Percentiles rank a stretch among this genome's conserved stretches.
Conservation (phyloP, 305 asterid genomes). For the Striga hermonthica region DNA sequence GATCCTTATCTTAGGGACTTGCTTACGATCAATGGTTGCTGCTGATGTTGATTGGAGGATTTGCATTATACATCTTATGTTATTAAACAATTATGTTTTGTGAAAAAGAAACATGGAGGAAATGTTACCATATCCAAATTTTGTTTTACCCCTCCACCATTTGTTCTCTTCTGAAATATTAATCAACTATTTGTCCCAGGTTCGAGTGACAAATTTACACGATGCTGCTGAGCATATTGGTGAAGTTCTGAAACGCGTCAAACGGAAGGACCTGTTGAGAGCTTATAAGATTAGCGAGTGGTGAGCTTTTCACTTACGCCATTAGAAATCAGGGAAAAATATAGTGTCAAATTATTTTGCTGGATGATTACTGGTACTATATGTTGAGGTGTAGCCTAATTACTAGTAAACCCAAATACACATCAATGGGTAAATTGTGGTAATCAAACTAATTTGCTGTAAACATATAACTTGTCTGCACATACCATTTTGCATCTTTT, state of each 20-base stretch:
- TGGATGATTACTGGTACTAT: too few relatives aligned
- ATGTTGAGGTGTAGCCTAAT: too few relatives aligned
- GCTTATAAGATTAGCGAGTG: conserved; percentile 80
- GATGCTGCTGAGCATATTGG: conserved; percentile 97
- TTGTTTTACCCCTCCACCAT: neutral
- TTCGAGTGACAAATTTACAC: conserved; percentile 80
- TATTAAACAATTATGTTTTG: neutral
- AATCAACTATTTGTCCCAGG: conserved; percentile 43
- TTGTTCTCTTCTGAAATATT: too few relatives aligned
- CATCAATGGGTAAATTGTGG: too few relatives aligned
- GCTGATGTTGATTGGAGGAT: conserved; percentile 1
- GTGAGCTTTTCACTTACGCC: conserved; percentile 34
- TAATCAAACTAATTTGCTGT: too few relatives aligned
- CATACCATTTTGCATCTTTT: neutral
- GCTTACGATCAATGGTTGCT: neutral
- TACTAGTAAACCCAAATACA: neutral
- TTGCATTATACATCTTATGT: neutral
- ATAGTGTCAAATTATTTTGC: neutral
- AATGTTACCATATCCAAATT: neutral
- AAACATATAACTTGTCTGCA: too few relatives aligned
- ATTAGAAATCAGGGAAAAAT: conserved; percentile 5
- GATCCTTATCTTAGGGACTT: too few relatives aligned
- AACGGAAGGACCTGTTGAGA: conserved; percentile 75
- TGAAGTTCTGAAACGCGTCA: conserved; percentile 84
- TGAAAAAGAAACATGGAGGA: too few relatives aligned